These are phyloP conservation scores for Yamadazyma mexicana DNA, from an alignment of 1,139 yeast genomes.

Conservation along the genomic window DNA sequence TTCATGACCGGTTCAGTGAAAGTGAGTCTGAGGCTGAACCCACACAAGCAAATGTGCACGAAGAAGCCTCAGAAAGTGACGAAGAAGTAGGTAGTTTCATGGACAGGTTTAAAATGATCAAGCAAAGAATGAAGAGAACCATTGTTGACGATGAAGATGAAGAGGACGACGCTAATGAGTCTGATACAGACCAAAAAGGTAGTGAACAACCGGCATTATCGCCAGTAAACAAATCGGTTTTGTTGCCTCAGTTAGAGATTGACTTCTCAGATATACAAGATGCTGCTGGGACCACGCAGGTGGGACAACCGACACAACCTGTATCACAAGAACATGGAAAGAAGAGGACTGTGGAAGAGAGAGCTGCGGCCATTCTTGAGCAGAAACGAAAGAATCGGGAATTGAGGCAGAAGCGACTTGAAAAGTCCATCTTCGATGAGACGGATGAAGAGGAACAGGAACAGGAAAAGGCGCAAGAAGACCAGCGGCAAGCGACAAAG, in stretches of 20 bases:
- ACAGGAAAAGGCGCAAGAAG: no score
- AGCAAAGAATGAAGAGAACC: slow-evolving; percentile 1
- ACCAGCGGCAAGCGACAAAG: no score
- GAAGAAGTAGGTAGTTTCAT: slow-evolving; percentile 3
- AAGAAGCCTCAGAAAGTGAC: background rate
- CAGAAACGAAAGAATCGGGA: slow-evolving; percentile 14
- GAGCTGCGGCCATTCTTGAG: slow-evolving; percentile 11
- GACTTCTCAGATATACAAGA: slow-evolving; percentile 25
- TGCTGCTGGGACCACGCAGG: background rate
- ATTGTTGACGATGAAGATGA: slow-evolving; percentile 3
- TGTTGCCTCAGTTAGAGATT: slow-evolving; percentile 29
- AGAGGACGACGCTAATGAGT: slow-evolving; percentile 3
- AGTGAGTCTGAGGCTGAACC: background rate
- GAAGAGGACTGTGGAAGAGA: slow-evolving; percentile 7
- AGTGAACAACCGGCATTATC: no score
- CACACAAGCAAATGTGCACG: background rate
- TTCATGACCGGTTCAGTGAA: background rate
- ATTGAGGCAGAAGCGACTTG: slow-evolving; percentile 22
- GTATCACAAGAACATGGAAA: background rate
- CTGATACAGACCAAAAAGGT: no score
- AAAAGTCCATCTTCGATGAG: no score
- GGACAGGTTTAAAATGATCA: slow-evolving; percentile 1
- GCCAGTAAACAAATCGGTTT: slow-evolving; percentile 3
- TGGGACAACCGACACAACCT: background rate
- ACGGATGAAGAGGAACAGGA: no score